phyloP scores from a whole-genome alignment of 2,329 filamentous ascomycete species.

The Chaetomiaceae sp. region DNA sequence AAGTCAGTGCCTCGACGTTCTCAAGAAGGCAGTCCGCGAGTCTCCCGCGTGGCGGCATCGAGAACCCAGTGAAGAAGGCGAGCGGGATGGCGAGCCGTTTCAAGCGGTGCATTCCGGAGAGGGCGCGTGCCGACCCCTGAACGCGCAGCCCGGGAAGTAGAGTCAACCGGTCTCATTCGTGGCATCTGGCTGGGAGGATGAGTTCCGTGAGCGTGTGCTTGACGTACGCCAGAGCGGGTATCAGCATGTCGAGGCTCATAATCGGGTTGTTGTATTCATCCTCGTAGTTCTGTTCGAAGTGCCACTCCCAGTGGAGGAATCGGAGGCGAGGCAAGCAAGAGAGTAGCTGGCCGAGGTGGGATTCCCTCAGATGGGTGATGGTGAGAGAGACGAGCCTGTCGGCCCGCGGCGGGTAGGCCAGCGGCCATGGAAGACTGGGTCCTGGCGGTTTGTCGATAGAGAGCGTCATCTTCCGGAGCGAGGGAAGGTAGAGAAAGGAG shows the following conservation, averaged over 20 bases:
- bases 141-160: neutral
- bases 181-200: neutral
- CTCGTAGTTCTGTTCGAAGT: neutral
- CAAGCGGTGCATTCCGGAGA: neutral
- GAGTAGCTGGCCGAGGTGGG: neutral
- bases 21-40: neutral
- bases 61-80: neutral
- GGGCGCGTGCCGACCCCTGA: neutral
- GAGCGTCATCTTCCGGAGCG: neutral
- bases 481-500: neutral
- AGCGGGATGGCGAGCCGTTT: neutral
- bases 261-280: neutral
- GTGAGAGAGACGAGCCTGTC: neutral
- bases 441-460: neutral
- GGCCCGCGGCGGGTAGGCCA: neutral
- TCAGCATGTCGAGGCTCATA: neutral
- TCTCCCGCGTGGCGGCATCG: neutral
- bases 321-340: neutral
- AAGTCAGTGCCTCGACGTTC: neutral
- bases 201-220: neutral
- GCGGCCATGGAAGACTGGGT: neutral
- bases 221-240: neutral
- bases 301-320: neutral
- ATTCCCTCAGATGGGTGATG: neutral
- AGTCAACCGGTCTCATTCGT: neutral